These are phyloP conservation scores for Wilcoxina mikolae DNA, from an alignment of 495 filamentous ascomycete species.

Conservation along the genomic window DNA sequence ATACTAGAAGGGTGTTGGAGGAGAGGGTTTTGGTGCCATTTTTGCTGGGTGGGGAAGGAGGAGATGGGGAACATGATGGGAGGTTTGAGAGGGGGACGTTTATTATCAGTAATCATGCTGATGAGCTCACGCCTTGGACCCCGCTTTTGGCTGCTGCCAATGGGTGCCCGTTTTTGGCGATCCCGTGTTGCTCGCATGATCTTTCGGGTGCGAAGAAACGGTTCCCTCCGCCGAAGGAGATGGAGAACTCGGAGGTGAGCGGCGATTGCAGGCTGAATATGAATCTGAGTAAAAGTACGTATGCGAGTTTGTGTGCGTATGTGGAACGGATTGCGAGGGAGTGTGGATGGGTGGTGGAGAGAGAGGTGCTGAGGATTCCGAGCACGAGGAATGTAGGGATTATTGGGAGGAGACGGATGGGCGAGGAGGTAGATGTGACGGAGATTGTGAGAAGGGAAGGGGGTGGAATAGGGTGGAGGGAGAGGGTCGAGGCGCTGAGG, in stretches of 20 bases:
- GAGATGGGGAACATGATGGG: constrained; percentile 46
- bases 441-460: constrained; percentile 32
- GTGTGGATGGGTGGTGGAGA: constrained; percentile 62
- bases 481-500: constrained; percentile 39
- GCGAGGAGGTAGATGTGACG: constrained; percentile 5
- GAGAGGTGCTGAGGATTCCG: constrained; percentile 68
- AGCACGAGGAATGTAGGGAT: constrained; percentile 77
- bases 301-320: constrained; percentile 61
- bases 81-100: constrained; percentile 63
- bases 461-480: constrained; percentile 41
- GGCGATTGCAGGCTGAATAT: constrained; percentile 24
- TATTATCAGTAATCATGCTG: constrained; percentile 90
- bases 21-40: constrained; percentile 63
- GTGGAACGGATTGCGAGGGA: constrained; percentile 48
- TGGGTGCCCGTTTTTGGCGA: constrained; percentile 65
- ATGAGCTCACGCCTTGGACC: constrained; percentile 92
- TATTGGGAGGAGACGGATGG: constrained; percentile 40
- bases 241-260: constrained; percentile 30
- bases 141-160: constrained; percentile 69
- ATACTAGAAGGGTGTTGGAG: constrained; percentile 41
- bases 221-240: constrained; percentile 42
- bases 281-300: constrained; percentile 39
- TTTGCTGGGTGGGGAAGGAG: constrained; percentile 24
- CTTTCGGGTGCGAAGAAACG: constrained; percentile 48
- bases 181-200: constrained; percentile 88